A percentile compares a stretch with the other conserved stretches of the same genome.
Conservation (phyloP, 441 rosid genomes). For the Omphalea diandra region DNA sequence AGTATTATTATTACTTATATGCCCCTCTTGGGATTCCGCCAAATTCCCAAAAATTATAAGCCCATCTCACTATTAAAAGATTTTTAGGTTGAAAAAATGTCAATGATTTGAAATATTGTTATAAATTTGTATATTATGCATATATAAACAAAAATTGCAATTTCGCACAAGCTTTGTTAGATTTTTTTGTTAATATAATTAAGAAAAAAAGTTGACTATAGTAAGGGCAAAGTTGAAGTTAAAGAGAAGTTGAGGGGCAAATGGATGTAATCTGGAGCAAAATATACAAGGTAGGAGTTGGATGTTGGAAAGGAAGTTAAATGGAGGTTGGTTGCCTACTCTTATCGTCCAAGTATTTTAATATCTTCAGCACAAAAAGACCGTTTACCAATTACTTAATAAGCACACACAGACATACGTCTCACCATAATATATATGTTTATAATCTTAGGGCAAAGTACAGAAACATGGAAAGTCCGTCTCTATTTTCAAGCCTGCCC, state of each 20-base stretch:
- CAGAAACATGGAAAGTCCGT: not conserved
- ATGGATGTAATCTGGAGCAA: not conserved
- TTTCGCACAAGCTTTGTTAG: too few relatives aligned
- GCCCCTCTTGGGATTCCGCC: not conserved
- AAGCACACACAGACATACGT: not conserved
- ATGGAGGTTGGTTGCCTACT: constrained; percentile 52
- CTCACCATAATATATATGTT: not conserved
- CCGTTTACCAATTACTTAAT: constrained; percentile 25
- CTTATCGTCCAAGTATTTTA: constrained; percentile 22
- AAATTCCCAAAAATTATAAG: not conserved
- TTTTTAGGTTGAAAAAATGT: too few relatives aligned
- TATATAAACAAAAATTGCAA: too few relatives aligned
- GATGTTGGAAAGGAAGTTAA: constrained; percentile 29
- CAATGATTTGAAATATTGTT: too few relatives aligned
- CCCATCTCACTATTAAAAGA: too few relatives aligned
- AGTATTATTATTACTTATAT: not conserved
- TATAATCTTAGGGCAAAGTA: not conserved
- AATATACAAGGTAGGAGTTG: not conserved
- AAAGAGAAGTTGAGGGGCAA: not conserved
- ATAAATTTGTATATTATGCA: too few relatives aligned
- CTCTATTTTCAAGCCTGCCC: constrained; percentile 46
- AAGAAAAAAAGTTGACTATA: too few relatives aligned
- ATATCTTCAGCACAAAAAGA: constrained; percentile 1
- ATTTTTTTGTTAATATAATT: too few relatives aligned
- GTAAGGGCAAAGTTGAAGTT: not conserved